Base-by-base conservation (phyloP, 2,329 filamentous ascomycete genomes). In the Capronia epimyces region DNA sequence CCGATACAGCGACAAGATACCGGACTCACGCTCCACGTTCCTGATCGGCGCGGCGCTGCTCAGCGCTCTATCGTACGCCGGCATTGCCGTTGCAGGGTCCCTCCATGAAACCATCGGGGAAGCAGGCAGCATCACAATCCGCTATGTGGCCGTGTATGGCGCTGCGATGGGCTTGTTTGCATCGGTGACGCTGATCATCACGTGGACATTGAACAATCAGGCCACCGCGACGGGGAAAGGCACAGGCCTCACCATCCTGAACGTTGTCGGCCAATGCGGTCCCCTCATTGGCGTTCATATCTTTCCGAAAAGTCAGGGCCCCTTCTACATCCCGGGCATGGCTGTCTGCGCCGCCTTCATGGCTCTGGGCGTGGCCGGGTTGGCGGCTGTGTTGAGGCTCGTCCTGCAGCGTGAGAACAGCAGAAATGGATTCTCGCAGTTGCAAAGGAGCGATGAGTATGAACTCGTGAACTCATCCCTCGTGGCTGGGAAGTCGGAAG, bases 201-300 rank as follows among this genome's bases (percentile, higher is more conserved):
- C 87, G 1, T 95, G 89, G 89, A 87, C 80, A 29, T 80, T 95
- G 63, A 94, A 95, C 65, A 95, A 95, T 67, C 87, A 93, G 64
- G 71, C 78, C 46, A 81, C 75, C 10, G 80, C 83, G 55, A 80
- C 79, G 45, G 79, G 81, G 5, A 85, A 86, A 59, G 87, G 87
- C 0, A 81, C 81, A 1, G 87, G 85, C 1, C 87, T 95, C 62
- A 87, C 86, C 1, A 75, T 95, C 25, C 67, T 96, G 63, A 90
- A 95, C 67, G 63, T 89, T 29, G 76, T 95, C 12, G 90, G 88
- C 1, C 88, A 94, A 69, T 84, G 83, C 57, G 88, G 88, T 0
- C 87, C 88, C 1, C 68, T 87, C 2, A 69, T 86, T n/a, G 83
- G 83, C 13, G 84, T 81, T 5, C 72, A 81, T 39, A 67, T 87